Evolutionary conservation across 2,329 filamentous ascomycete genomes (phyloP), one percentile per base, ranked within the genome.

Genomic region (Sporothrix phasma): DNA sequence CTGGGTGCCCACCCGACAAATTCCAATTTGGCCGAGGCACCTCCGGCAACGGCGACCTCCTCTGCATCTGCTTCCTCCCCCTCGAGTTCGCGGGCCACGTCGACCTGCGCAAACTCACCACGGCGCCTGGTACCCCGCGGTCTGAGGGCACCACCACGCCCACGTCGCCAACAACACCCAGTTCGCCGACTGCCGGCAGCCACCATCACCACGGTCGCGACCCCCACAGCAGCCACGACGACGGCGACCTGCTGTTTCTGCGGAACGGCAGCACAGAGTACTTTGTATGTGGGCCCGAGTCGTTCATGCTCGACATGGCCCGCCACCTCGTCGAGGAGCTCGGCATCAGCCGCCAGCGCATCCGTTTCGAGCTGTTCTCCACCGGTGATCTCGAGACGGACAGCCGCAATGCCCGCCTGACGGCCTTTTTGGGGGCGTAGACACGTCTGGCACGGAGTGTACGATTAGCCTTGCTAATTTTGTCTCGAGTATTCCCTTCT

Each of bases 211-310:
- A 49, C 37, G 29, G 37, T 2, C 68, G 75, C 62, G 84, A 83
- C 17, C 2, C 72, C 89, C 17, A 78, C 56, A 11, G 2, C 41
- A 34, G 41, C 54, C 10, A 15, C 26, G 51, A 59, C 17, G 72
- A 74, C 24, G 71, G 72, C 13, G 75, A 77, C 3, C 76, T 82
- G 66, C 72, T 84, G 37, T 78, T 76, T 68, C 73, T 84, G 2
- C 67, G 70, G 62, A 76, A 80, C 67, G 72, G 74, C 41, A 74
- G 76, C 13, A 75, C 81, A 3, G 80, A 82, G 72, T 84, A 83
- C 69, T 83, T 75, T 67, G 76, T 84, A 59, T 84, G 81, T 66
- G 81, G 81, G 0, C 80, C 81, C 0, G 80, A 82, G 72, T 75
- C 77, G 66, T 83, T 84, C 68, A 83, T 83, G 80, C 68, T 76